Conservation (phyloP, 495 filamentous ascomycete genomes). For the Penicillium turbatum region DNA sequence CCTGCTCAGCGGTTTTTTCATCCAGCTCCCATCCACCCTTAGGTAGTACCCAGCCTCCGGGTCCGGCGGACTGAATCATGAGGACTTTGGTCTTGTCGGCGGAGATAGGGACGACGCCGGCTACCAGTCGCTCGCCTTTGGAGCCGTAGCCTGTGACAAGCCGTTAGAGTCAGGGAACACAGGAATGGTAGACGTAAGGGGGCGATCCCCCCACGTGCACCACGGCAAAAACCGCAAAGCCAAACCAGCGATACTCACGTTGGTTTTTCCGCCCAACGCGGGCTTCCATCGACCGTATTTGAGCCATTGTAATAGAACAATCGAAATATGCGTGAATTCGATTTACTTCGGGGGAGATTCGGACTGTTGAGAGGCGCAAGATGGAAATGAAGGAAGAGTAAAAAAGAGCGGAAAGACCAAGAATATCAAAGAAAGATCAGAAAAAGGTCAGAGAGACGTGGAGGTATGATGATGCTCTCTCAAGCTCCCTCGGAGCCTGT, state of each 20-base stretch:
- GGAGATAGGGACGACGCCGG: slow-evolving; percentile 84
- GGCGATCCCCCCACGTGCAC: slow-evolving; percentile 18
- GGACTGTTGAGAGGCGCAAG: background rate
- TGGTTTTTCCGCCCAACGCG: slow-evolving; percentile 72
- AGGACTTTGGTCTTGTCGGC: slow-evolving; percentile 74
- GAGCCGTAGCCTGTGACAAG: slow-evolving; percentile 70
- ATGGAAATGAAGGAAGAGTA: slow-evolving; percentile 13
- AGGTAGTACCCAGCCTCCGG: slow-evolving; percentile 89
- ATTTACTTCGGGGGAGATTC: background rate
- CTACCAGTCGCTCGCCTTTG: slow-evolving; percentile 90
- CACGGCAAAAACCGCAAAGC: background rate
- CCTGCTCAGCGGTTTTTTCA: slow-evolving; percentile 65
- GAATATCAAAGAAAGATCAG: background rate
- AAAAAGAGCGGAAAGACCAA: slow-evolving; percentile 14
- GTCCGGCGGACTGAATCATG: slow-evolving; percentile 85
- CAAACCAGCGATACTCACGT: slow-evolving; percentile 54
- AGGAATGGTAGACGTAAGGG: background rate
- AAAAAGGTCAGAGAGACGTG: slow-evolving; percentile 5
- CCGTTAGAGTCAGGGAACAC: slow-evolving; percentile 12
- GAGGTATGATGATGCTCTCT: background rate
- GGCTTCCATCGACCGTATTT: slow-evolving; percentile 69
- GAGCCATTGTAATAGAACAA: slow-evolving; percentile 49
- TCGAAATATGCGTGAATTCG: slow-evolving; percentile 5
- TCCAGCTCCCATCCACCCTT: slow-evolving; percentile 98
- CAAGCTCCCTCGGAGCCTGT: slow-evolving; percentile 18